Percentiles rank a stretch among this genome's conserved stretches.
phyloP scores from a whole-genome alignment of 2,329 filamentous ascomycete genomes.

The Chaetomiaceae sp. region DNA sequence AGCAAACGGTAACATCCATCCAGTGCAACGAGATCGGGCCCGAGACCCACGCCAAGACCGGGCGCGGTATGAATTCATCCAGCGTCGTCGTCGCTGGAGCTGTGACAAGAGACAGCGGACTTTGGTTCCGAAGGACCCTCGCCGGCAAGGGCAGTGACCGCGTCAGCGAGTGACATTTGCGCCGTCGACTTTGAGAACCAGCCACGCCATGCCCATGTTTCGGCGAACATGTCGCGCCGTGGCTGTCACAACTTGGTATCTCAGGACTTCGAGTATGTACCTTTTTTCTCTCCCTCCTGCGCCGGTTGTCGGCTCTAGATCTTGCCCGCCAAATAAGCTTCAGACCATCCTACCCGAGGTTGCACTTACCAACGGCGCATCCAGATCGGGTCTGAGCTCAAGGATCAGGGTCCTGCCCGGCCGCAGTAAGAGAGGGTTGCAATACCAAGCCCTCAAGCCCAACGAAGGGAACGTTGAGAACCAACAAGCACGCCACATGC shows the following conservation, averaged over 20 bases:
- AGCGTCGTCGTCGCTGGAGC: not conserved
- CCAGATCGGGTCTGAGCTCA: constrained; percentile 16
- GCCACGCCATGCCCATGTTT: too few species aligned
- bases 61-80: not conserved
- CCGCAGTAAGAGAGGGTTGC: constrained; percentile 5
- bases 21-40: constrained; percentile 1
- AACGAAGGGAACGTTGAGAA: too few species aligned
- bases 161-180: not conserved
- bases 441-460: not conserved
- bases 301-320: too few species aligned
- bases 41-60: constrained; percentile 2
- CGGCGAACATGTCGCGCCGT: too few species aligned
- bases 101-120: not conserved
- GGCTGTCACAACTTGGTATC: too few species aligned
- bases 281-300: not conserved
- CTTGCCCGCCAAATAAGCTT: not conserved
- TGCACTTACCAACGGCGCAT: constrained; percentile 8
- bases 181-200: too few species aligned
- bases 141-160: not conserved
- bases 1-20: constrained; percentile 8
- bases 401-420: not conserved
- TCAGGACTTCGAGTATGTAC: not conserved
- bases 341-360: constrained; percentile 1
- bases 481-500: not conserved
- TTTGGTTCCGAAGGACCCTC: constrained; percentile 14